Evolutionary conservation across 1,284 basidiomycete genomes (phyloP).

Genomic region (Sporisorium scitamineum): DNA sequence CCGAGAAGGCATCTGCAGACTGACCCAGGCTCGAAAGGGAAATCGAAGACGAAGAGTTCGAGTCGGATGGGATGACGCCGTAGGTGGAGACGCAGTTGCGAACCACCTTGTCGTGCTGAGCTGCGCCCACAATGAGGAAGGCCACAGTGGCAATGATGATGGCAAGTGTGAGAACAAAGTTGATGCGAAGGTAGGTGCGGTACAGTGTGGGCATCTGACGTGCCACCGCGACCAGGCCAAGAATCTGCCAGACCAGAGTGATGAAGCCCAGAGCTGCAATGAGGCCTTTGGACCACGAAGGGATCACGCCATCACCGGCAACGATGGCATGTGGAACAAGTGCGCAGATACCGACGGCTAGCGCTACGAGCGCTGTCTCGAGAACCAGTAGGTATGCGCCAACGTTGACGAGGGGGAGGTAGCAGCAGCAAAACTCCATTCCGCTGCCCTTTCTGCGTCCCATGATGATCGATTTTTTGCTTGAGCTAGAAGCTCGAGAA

Average conservation of each 20-base stretch:
- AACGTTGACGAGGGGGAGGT: conserved; percentile 64
- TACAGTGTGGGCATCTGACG: conserved; percentile 58
- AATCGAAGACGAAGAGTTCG: conserved; percentile 16
- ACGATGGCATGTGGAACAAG: conserved; percentile 64
- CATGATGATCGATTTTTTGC: conserved; percentile 11
- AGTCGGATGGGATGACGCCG: conserved; percentile 36
- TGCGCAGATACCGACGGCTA: conserved; percentile 59
- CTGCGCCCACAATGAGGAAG: conserved; percentile 57
- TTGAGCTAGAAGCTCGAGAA: not conserved
- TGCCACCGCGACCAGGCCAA: conserved; percentile 57
- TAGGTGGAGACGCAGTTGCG: conserved; percentile 50
- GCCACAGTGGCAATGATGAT: conserved; percentile 57
- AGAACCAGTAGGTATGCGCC: conserved; percentile 64
- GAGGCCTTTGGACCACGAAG: conserved; percentile 59
- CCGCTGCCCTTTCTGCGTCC: conserved; percentile 33
- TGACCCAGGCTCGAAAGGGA: conserved; percentile 20
- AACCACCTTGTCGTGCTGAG: conserved; percentile 51
- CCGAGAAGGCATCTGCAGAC: conserved; percentile 30
- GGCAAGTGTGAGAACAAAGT: conserved; percentile 58
- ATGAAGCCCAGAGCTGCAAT: conserved; percentile 61
- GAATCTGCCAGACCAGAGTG: conserved; percentile 60
- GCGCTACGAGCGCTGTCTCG: conserved; percentile 60
- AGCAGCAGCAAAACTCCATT: conserved; percentile 66
- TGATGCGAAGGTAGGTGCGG: conserved; percentile 63
- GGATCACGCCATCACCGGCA: conserved; percentile 58